Conservation (phyloP, 805 yeast genomes). For the Metschnikowia orientalis region DNA sequence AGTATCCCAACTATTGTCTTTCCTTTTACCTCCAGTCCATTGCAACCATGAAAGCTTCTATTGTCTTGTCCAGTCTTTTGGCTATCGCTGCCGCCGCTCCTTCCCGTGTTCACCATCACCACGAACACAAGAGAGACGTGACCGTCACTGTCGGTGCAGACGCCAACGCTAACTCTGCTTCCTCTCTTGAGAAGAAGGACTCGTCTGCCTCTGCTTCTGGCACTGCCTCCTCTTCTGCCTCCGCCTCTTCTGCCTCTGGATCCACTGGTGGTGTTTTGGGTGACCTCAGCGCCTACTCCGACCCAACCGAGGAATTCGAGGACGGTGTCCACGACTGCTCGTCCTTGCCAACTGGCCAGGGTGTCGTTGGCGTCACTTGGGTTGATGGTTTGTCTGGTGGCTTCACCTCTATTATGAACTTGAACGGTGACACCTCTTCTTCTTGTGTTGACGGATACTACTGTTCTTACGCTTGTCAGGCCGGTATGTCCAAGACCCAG, state of each 20-base stretch:
- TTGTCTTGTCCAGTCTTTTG: constrained; percentile 14
- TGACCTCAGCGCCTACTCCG: constrained; percentile 16
- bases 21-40: constrained; percentile 17
- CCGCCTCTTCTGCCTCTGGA: constrained; percentile 4
- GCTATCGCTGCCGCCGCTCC: constrained; percentile 17
- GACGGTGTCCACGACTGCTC: constrained; percentile 21
- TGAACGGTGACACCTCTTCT: constrained; percentile 45
- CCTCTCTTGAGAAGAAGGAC: constrained; percentile 4
- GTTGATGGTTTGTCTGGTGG: constrained; percentile 35
- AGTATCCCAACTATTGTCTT: constrained; percentile 25
- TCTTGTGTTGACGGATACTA: constrained; percentile 61
- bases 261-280: constrained; percentile 10
- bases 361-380: constrained; percentile 20
- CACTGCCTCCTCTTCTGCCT: constrained; percentile 3
- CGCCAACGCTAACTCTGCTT: constrained; percentile 10
- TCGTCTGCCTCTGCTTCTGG: constrained; percentile 5
- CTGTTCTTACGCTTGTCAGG: constrained; percentile 75
- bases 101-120: constrained; percentile 31
- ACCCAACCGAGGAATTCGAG: constrained; percentile 17
- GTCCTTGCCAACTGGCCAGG: constrained; percentile 21
- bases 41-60: constrained; percentile 12
- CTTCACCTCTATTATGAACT: constrained; percentile 42
- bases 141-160: constrained; percentile 36
- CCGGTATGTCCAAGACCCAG: constrained; percentile 79
- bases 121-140: constrained; percentile 36